Percentiles rank a stretch among this genome's conserved stretches.
phyloP scores from a whole-genome alignment of 805 yeast species.

The Yamadazyma kitorensis region DNA sequence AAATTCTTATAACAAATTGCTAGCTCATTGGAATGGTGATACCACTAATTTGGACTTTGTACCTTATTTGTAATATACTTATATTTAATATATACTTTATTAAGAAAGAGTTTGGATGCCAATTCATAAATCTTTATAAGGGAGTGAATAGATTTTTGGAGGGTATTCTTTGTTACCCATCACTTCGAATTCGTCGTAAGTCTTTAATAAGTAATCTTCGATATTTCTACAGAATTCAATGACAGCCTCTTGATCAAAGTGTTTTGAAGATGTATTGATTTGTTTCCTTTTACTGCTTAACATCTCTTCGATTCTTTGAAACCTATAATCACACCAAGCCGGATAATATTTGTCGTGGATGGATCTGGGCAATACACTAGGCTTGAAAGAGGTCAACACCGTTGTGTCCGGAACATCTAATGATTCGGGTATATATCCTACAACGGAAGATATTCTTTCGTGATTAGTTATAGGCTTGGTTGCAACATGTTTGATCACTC shows the following conservation, averaged over 20 bases:
- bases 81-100: neutral
- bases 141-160: constrained; percentile 15
- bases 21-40: constrained; percentile 12
- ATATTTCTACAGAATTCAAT: constrained; percentile 28
- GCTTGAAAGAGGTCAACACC: constrained; percentile 41
- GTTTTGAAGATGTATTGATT: constrained; percentile 8
- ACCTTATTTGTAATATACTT: constrained; percentile 11
- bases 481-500: constrained; percentile 22
- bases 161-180: constrained; percentile 15
- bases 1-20: constrained; percentile 10
- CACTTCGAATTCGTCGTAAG: constrained; percentile 33
- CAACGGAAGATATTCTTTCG: constrained; percentile 44
- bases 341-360: constrained; percentile 28
- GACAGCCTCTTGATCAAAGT: constrained; percentile 36
- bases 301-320: constrained; percentile 23
- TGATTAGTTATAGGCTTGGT: constrained; percentile 23
- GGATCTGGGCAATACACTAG: constrained; percentile 32
- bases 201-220: constrained; percentile 22
- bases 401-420: constrained; percentile 34
- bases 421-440: constrained; percentile 40
- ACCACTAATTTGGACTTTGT: constrained; percentile 11
- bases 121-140: constrained; percentile 13
- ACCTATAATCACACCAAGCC: constrained; percentile 30
- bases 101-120: neutral
- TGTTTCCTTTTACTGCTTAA: constrained; percentile 15